Conservation (phyloP, 345 rosid genomes). For the Zanthoxylum bungeanum region DNA sequence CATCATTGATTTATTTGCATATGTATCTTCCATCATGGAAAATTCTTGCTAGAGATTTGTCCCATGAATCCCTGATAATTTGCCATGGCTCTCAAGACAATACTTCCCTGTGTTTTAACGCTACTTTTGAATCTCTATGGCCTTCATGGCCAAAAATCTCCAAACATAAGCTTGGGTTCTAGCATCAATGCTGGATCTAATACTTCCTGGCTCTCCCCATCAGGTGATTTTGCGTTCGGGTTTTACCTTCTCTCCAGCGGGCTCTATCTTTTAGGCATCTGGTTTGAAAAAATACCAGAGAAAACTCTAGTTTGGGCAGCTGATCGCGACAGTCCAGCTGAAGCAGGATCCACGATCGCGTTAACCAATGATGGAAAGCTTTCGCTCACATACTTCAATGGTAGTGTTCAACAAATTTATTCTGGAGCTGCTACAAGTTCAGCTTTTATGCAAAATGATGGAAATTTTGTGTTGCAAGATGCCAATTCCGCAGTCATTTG, state of each 20-base stretch:
- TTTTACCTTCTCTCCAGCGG: conserved; percentile 10
- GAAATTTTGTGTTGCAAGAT: conserved; percentile 23
- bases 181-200: conserved; percentile 20
- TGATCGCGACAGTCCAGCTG: conserved; percentile 21
- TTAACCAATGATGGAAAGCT: conserved; percentile 16
- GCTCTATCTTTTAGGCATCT: conserved; percentile 24
- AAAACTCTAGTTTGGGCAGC: conserved; percentile 26
- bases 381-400: conserved; percentile 15
- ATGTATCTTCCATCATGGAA: not conserved
- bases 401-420: conserved; percentile 1
- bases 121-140: conserved; percentile 1
- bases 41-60: not conserved
- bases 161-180: conserved; percentile 16
- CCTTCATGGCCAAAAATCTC: conserved; percentile 7
- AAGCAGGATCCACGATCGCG: conserved; percentile 18
- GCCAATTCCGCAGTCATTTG: conserved; percentile 1
- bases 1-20: not conserved
- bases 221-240: conserved; percentile 28
- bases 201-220: conserved; percentile 22
- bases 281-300: conserved; percentile 19
- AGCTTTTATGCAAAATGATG: conserved; percentile 26
- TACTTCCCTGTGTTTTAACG: conserved; percentile 1
- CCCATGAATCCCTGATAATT: not conserved
- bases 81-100: conserved; percentile 2
- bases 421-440: conserved; percentile 7